Evolutionary conservation across 2,329 filamentous ascomycete species (phyloP).

Genomic region (Cladosporium sp.): DNA sequence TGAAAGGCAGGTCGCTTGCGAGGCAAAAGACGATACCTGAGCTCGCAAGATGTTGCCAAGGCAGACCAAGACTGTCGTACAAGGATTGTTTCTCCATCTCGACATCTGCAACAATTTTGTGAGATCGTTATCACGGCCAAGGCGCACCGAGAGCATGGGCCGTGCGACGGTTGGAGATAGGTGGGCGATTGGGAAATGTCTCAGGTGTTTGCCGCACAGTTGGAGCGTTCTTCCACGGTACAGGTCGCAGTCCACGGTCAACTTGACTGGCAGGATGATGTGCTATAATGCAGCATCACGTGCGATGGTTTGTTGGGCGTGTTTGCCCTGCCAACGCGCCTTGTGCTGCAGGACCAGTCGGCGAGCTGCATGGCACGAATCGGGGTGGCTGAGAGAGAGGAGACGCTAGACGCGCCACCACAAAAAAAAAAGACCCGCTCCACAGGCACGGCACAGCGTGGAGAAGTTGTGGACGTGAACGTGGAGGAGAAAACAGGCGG

Average conservation of each 20-base stretch:
- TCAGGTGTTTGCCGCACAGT: neutral
- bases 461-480: slow-evolving; percentile 3
- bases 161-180: neutral
- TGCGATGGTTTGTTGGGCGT: neutral
- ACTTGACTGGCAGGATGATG: neutral
- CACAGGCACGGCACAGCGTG: neutral
- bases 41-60: neutral
- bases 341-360: neutral
- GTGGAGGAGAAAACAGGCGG: slow-evolving; percentile 3
- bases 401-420: slow-evolving; percentile 4
- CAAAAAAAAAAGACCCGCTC: neutral
- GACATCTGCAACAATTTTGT: slow-evolving; percentile 12
- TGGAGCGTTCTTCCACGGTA: neutral
- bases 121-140: neutral
- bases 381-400: neutral
- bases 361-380: neutral
- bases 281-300: neutral
- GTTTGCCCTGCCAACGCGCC: slow-evolving; percentile 10
- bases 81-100: neutral
- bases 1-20: neutral
- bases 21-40: neutral
- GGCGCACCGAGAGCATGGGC: neutral
- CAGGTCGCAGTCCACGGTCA: neutral
- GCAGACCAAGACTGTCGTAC: neutral
- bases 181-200: neutral